phyloP scores from a whole-genome alignment of 2,329 filamentous ascomycete species.

The Aspergillus persii region DNA sequence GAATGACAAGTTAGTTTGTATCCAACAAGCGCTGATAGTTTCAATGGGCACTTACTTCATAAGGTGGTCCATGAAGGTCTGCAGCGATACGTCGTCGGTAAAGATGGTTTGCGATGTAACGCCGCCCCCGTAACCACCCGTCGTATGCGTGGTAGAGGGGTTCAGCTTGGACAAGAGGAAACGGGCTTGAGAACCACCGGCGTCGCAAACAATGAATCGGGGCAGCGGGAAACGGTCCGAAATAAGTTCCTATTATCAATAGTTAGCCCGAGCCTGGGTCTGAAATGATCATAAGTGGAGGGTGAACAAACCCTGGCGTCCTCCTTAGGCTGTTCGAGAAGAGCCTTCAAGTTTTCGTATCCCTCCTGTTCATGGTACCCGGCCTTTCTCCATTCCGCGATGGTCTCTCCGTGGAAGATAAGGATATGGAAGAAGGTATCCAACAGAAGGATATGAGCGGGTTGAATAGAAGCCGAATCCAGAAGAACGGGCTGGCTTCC shows the following conservation, averaged over 20 bases:
- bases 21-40: neutral
- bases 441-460: conserved; percentile 86
- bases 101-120: conserved; percentile 96
- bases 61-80: conserved; percentile 99
- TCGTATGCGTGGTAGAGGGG: conserved; percentile 94
- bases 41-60: conserved; percentile 74
- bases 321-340: conserved; percentile 92
- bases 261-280: conserved; percentile 6
- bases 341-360: conserved; percentile 88
- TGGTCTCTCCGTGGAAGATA: conserved; percentile 97
- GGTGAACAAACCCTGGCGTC: conserved; percentile 74
- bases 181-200: conserved; percentile 95
- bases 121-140: conserved; percentile 84
- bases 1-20: conserved; percentile 12
- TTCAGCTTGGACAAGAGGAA: conserved; percentile 97
- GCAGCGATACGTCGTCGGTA: conserved; percentile 94
- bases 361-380: conserved; percentile 98
- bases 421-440: conserved; percentile 99
- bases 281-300: neutral
- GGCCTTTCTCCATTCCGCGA: conserved; percentile 96
- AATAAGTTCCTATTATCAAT: conserved; percentile 73
- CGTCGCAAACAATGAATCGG: conserved; percentile 97
- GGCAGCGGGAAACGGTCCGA: conserved; percentile 97
- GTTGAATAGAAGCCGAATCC: conserved; percentile 94
- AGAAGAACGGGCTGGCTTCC: conserved; percentile 89